phyloP scores from a whole-genome alignment of 805 yeast genomes.

The Nakazawaea anatomiae region DNA sequence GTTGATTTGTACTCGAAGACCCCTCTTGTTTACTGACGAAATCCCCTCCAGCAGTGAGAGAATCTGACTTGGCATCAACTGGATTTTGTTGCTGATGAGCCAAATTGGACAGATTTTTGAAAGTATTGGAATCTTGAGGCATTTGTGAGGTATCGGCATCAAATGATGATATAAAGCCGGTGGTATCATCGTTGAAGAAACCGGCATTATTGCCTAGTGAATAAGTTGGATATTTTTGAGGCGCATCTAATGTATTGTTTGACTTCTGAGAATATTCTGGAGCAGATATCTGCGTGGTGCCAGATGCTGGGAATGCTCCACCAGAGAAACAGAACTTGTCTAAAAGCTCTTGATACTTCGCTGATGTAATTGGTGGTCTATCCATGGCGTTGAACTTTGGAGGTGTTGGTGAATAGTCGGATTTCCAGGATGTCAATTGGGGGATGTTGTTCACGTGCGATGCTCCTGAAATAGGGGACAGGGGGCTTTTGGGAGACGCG shows the following conservation, averaged over 20 bases:
- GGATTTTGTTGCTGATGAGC: neutral
- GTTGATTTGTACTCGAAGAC: too few relatives aligned
- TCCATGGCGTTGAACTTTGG: slow-evolving; percentile 3
- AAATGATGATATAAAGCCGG: neutral
- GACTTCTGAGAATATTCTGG: neutral
- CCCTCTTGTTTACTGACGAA: too few relatives aligned
- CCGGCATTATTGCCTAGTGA: neutral
- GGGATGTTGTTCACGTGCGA: slow-evolving; percentile 10
- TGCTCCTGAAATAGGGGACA: neutral
- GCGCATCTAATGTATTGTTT: neutral
- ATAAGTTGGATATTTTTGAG: neutral
- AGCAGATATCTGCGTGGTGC: neutral
- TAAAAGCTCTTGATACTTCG: slow-evolving; percentile 49
- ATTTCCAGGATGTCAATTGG: slow-evolving; percentile 12
- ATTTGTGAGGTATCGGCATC: neutral
- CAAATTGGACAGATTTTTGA: neutral
- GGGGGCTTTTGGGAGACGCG: slow-evolving; percentile 5
- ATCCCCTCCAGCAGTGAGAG: too few relatives aligned
- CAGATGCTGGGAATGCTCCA: neutral
- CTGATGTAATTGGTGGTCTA: slow-evolving; percentile 37
- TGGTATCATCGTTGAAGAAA: neutral
- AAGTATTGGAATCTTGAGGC: neutral
- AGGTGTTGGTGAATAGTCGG: neutral
- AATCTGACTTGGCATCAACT: too few relatives aligned
- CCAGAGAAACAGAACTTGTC: slow-evolving; percentile 56